phyloP scores from a whole-genome alignment of 352 stramenopile species.

The Phytophthora hybrid region DNA sequence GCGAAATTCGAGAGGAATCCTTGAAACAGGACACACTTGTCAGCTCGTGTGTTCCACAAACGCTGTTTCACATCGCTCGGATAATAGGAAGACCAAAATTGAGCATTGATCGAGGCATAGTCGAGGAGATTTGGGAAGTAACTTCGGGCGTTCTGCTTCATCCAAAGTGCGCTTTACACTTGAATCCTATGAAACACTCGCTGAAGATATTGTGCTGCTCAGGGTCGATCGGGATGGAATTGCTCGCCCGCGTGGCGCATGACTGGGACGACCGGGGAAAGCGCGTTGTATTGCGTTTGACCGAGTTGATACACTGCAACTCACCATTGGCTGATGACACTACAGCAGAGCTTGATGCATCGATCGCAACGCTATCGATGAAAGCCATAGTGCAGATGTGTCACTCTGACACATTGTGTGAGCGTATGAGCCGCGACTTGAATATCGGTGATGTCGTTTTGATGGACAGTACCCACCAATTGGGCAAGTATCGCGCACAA shows the following conservation, averaged over 20 bases:
- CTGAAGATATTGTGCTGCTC: slow-evolving; percentile 13
- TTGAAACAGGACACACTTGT: background rate
- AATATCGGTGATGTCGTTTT: slow-evolving; percentile 10
- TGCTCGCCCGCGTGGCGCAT: background rate
- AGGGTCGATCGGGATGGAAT: background rate
- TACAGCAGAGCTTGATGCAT: background rate
- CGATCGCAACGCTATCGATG: slow-evolving; percentile 6
- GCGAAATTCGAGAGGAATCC: slow-evolving; percentile 1
- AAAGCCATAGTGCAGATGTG: background rate
- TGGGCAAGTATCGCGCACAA: background rate
- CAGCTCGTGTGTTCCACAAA: slow-evolving; percentile 2
- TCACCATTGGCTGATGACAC: background rate
- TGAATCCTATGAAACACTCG: background rate
- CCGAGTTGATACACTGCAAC: background rate
- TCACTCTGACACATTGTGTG: slow-evolving; percentile 6
- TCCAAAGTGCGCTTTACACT: background rate
- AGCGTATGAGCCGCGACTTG: slow-evolving; percentile 6
- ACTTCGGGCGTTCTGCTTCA: slow-evolving; percentile 2
- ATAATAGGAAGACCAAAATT: background rate
- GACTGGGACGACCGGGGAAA: slow-evolving; percentile 21
- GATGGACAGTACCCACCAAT: background rate
- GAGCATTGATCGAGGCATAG: background rate
- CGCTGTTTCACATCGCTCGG: slow-evolving; percentile 10
- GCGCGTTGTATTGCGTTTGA: slow-evolving; percentile 12
- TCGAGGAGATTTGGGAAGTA: slow-evolving; percentile 21